Conservation (phyloP, 768 basidiomycete genomes). For the Russula griseocarnosa region DNA sequence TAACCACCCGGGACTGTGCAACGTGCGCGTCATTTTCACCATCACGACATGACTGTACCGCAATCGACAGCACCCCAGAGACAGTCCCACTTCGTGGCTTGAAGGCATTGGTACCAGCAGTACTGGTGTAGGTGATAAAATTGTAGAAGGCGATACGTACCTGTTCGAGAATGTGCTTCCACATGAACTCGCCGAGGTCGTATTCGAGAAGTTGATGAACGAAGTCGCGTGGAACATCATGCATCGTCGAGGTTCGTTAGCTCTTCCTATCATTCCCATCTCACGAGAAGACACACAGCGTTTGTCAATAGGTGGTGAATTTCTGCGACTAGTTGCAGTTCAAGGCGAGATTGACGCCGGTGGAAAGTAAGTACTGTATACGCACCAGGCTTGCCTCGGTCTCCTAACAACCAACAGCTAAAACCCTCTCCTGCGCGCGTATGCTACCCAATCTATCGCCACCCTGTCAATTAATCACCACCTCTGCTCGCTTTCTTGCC, state of each 20-base stretch:
- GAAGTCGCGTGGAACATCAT: conserved; percentile 74
- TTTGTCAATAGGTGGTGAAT: conserved; percentile 60
- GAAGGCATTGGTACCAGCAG: conserved; percentile 10
- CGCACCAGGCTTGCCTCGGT: too few species aligned
- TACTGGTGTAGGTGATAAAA: conserved; percentile 34
- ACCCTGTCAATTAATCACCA: conserved; percentile 77
- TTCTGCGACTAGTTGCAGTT: conserved; percentile 61
- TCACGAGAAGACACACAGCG: not conserved
- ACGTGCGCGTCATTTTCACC: not conserved
- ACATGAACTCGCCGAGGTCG: conserved; percentile 47
- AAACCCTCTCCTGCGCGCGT: not conserved
- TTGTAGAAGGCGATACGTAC: conserved; percentile 67
- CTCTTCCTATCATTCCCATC: not conserved
- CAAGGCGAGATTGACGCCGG: conserved; percentile 51
- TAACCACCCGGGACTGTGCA: too few species aligned
- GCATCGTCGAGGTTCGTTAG: conserved; percentile 61
- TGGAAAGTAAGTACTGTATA: conserved; percentile 40
- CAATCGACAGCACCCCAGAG: not conserved
- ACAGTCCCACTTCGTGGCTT: not conserved
- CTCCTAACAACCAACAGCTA: too few species aligned
- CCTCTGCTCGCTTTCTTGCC: conserved; percentile 62
- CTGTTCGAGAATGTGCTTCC: conserved; percentile 59
- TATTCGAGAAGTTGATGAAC: conserved; percentile 53
- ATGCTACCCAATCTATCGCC: conserved; percentile 72
- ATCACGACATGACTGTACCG: not conserved